Percentiles rank a stretch among this genome's conserved stretches.
Conservation (phyloP, 1,284 basidiomycete genomes). For the Pseudozyma hubeiensis region DNA sequence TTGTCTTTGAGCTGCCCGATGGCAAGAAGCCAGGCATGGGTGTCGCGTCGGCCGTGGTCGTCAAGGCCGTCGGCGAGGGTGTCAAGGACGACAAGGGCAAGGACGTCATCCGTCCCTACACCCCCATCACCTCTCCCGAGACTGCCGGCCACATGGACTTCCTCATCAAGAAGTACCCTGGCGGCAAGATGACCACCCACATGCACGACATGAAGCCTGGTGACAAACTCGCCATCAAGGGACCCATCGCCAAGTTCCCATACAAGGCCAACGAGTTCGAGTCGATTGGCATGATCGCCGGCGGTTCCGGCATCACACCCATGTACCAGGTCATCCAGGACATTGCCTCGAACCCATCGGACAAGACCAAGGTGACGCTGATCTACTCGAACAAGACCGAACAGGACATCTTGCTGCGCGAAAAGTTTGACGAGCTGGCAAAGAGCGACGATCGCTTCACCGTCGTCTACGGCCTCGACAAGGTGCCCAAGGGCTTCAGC, state of each 20-base stretch:
- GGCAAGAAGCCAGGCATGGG: conserved; percentile 82
- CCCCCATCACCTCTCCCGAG: conserved; percentile 64
- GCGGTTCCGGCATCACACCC: conserved; percentile 79
- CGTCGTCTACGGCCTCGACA: conserved; percentile 87
- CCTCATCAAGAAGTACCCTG: conserved; percentile 78
- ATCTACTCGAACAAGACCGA: conserved; percentile 92
- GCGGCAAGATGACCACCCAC: conserved; percentile 69
- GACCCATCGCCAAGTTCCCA: conserved; percentile 65
- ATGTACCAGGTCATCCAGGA: conserved; percentile 69
- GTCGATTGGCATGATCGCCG: conserved; percentile 88
- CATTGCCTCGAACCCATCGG: conserved; percentile 73
- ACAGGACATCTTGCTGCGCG: conserved; percentile 86
- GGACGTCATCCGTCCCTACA: conserved; percentile 79
- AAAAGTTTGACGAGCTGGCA: conserved; percentile 77
- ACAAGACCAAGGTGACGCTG: conserved; percentile 95
- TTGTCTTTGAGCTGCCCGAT: conserved; percentile 86
- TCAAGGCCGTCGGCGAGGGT: conserved; percentile 71
- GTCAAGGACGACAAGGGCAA: conserved; percentile 82
- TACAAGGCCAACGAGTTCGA: conserved; percentile 71
- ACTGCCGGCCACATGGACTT: conserved; percentile 71
- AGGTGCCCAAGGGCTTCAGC: conserved; percentile 77
- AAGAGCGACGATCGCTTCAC: conserved; percentile 73
- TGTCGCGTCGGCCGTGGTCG: conserved; percentile 74
- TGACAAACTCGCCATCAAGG: conserved; percentile 87
- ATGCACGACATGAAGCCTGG: conserved; percentile 76